Base-by-base conservation (phyloP, 1,284 basidiomycete species). In the Kalmanozyma brasiliensis region DNA sequence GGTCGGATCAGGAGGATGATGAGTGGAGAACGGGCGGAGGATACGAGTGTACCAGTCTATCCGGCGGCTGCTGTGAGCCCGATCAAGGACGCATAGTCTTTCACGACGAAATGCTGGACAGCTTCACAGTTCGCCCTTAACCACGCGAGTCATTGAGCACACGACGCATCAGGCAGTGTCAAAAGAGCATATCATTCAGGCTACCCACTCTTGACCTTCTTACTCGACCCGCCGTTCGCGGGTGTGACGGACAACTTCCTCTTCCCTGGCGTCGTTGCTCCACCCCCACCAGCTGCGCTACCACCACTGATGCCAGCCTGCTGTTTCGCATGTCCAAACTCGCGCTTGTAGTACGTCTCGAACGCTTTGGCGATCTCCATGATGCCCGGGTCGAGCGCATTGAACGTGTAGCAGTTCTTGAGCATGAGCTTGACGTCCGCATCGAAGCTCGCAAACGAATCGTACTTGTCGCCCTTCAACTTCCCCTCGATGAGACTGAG, bases 381-480 rank as follows among this genome's bases (percentile, higher is more conserved):
- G 7, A 94, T 90, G 55, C 90, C 90, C 5, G 90, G 91, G 40
- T 90, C 88, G 1, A 84, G 84, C 1, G 90, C 90, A 76, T 96
- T 96, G 86, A 94, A 96, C 42, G 85, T 87, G 80, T 91, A 87
- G 33, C 92, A 91, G 79, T 95, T 96, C 59, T 87, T 82, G 52
- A 92, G 83, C 92, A 96, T 94, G 33, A 94, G 85, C 49, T 89
- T 87, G 58, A 94, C 83, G 80, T 96, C 94, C 9, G 87, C 88
- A 76, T 91, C 90, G 73, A 94, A 89, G 0, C 87, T 88, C 34
- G 90, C 90, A 36, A 89, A 83, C 1, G 87, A 87, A 34, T 90
- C 89, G 82, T 94, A 94, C 82, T 89, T 90, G 84, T 93, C 92
- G 26, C 83, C 83, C 55, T 95, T 91, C 56, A 98, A 85, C 78